Conservation (phyloP, 108 stramenopile genomes). For the Conticribra weissflogii region DNA sequence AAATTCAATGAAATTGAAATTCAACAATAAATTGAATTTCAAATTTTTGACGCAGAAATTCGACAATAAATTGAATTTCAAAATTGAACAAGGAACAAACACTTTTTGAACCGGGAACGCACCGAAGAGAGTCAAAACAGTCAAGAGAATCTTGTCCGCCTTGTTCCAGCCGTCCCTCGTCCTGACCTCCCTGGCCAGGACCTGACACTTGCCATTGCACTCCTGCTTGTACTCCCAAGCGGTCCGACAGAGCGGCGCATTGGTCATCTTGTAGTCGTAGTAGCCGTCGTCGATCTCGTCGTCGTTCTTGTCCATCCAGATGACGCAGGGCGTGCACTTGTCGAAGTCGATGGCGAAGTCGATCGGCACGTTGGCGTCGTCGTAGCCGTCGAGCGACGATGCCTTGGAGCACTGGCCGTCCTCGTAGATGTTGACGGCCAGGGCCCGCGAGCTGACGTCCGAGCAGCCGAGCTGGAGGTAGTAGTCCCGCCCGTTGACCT, state of each 20-base stretch:
- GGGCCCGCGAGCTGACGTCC: conserved; percentile 24
- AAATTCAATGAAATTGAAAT: too few relatives aligned
- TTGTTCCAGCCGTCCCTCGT: conserved; percentile 72
- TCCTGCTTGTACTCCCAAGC: conserved; percentile 74
- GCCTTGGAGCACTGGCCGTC: conserved; percentile 71
- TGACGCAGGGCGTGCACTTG: conserved; percentile 79
- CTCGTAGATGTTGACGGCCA: conserved; percentile 79
- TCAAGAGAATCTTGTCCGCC: conserved; percentile 79
- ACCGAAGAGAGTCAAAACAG: conserved; percentile 72
- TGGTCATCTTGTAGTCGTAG: conserved; percentile 74
- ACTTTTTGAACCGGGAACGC: too few relatives aligned
- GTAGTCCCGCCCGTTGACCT: conserved; percentile 44
- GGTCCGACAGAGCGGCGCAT: conserved; percentile 77
- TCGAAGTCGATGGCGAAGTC: conserved; percentile 67
- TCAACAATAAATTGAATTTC: too few relatives aligned
- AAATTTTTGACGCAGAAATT: too few relatives aligned
- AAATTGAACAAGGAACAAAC: too few relatives aligned
- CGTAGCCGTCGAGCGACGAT: conserved; percentile 47
- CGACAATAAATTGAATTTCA: too few relatives aligned
- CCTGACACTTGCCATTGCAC: conserved; percentile 57
- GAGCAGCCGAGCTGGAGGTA: conserved; percentile 41
- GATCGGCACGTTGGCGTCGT: conserved; percentile 73
- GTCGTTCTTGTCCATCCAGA: conserved; percentile 80
- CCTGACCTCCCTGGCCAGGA: conserved; percentile 42
- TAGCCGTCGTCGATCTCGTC: conserved; percentile 82